Evolutionary conservation across 495 filamentous ascomycete genomes (phyloP).

Genomic region (Melanomma pulvis-pyrius): DNA sequence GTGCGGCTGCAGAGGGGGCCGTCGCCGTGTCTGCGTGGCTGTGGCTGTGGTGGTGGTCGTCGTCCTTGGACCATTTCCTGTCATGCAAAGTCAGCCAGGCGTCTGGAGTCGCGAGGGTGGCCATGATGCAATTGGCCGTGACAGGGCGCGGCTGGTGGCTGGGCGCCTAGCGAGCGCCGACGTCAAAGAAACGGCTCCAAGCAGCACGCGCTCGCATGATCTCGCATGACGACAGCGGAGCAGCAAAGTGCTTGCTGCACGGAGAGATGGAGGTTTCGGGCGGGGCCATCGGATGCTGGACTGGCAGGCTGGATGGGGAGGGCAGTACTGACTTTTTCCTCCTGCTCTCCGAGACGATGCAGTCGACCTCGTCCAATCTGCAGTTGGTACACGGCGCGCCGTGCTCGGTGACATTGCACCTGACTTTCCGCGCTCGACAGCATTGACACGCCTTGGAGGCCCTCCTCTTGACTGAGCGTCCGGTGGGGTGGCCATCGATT

Average conservation of each 20-base stretch:
- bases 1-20: slow-evolving; percentile 21
- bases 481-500: slow-evolving; percentile 42
- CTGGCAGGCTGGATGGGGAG: slow-evolving; percentile 55
- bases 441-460: slow-evolving; percentile 87
- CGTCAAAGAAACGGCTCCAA: neutral
- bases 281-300: slow-evolving; percentile 34
- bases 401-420: slow-evolving; percentile 89
- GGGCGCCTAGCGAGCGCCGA: neutral
- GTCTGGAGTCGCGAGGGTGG: neutral
- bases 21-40: slow-evolving; percentile 6
- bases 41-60: slow-evolving; percentile 29
- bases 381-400: slow-evolving; percentile 89
- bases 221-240: slow-evolving; percentile 21
- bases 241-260: neutral
- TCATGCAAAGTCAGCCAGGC: slow-evolving; percentile 26
- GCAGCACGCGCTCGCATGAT: neutral
- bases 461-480: slow-evolving; percentile 68
- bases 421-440: slow-evolving; percentile 86
- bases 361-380: slow-evolving; percentile 83
- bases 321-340: slow-evolving; percentile 72
- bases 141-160: slow-evolving; percentile 19
- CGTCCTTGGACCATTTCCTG: slow-evolving; percentile 46
- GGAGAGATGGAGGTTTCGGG: slow-evolving; percentile 21
- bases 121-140: slow-evolving; percentile 5
- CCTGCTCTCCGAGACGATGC: slow-evolving; percentile 87